Percentiles rank a stretch among this genome's conserved stretches.
Conservation (phyloP, 768 basidiomycete genomes). For the Ramaria rubella region DNA sequence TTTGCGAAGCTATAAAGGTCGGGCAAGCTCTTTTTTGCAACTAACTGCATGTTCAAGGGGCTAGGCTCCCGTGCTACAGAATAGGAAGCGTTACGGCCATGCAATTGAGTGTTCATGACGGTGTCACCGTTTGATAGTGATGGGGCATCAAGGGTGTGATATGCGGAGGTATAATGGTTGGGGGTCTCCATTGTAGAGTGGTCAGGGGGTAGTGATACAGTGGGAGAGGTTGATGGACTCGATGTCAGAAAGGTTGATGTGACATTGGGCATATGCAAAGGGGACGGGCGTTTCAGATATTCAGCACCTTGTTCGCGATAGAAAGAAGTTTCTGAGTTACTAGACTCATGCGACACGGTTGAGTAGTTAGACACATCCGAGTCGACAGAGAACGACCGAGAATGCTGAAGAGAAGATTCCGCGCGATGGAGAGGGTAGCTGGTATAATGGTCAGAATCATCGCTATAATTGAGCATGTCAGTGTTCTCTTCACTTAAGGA, state of each 20-base stretch:
- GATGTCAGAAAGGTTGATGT: background rate
- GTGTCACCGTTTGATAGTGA: slow-evolving; percentile 43
- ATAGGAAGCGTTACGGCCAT: slow-evolving; percentile 47
- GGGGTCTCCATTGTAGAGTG: slow-evolving; percentile 32
- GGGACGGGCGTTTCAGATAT: background rate
- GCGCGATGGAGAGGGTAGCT: background rate
- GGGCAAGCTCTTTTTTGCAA: slow-evolving; percentile 78
- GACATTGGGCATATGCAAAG: background rate
- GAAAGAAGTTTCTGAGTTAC: slow-evolving; percentile 2
- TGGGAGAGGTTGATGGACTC: slow-evolving; percentile 6
- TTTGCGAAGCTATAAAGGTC: slow-evolving; percentile 56
- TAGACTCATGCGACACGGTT: slow-evolving; percentile 9
- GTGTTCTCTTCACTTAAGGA: background rate
- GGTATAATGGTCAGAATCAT: slow-evolving; percentile 32
- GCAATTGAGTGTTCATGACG: slow-evolving; percentile 25
- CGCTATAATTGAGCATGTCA: slow-evolving; percentile 24
- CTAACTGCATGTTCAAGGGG: slow-evolving; percentile 33
- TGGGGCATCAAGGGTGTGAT: slow-evolving; percentile 51
- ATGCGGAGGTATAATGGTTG: slow-evolving; percentile 43
- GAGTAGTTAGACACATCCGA: slow-evolving; percentile 50
- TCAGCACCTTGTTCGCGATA: background rate
- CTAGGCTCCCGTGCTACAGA: slow-evolving; percentile 33
- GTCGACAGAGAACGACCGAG: slow-evolving; percentile 55
- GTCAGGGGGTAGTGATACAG: slow-evolving; percentile 38
- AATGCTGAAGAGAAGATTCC: slow-evolving; percentile 29